Conservation (phyloP, 768 basidiomycete species). For the Fibroporia radiculosa region DNA sequence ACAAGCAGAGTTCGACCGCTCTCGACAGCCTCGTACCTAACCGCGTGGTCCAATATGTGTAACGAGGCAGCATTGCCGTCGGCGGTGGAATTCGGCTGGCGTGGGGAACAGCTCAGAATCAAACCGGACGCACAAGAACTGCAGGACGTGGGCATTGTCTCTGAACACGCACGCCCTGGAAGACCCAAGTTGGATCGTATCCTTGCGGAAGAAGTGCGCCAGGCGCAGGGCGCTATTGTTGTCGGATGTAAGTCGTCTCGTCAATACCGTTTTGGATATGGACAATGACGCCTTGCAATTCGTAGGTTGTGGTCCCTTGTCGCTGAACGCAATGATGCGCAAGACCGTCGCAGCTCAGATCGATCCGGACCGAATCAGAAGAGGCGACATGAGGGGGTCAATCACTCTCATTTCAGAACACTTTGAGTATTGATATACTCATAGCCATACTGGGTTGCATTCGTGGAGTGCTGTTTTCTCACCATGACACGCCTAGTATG, state of each 20-base stretch:
- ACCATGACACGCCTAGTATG: no score
- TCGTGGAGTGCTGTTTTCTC: no score
- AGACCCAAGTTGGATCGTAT: constrained; percentile 58
- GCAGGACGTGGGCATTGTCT: constrained; percentile 46
- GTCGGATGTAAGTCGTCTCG: constrained; percentile 55
- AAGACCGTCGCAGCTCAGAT: constrained; percentile 58
- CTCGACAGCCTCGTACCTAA: constrained; percentile 13
- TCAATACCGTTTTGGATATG: neutral
- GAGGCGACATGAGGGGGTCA: constrained; percentile 51
- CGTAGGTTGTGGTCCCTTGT: constrained; percentile 67
- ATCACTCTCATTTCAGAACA: constrained; percentile 62
- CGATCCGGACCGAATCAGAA: constrained; percentile 40
- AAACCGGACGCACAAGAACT: constrained; percentile 52
- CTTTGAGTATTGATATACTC: constrained; percentile 54
- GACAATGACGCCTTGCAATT: neutral
- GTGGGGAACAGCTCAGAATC: constrained; percentile 27
- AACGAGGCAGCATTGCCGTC: constrained; percentile 22
- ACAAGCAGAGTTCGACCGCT: no score
- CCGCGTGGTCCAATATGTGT: constrained; percentile 19
- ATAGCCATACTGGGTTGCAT: no score
- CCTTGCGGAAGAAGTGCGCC: constrained; percentile 55
- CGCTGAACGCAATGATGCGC: constrained; percentile 61
- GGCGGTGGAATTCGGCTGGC: constrained; percentile 8
- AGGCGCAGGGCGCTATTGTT: constrained; percentile 45
- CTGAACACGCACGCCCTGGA: constrained; percentile 59